Percentiles rank a stretch among this genome's conserved stretches.
Conservation (phyloP, 306 rosid species). For the Datisca glomerata region DNA sequence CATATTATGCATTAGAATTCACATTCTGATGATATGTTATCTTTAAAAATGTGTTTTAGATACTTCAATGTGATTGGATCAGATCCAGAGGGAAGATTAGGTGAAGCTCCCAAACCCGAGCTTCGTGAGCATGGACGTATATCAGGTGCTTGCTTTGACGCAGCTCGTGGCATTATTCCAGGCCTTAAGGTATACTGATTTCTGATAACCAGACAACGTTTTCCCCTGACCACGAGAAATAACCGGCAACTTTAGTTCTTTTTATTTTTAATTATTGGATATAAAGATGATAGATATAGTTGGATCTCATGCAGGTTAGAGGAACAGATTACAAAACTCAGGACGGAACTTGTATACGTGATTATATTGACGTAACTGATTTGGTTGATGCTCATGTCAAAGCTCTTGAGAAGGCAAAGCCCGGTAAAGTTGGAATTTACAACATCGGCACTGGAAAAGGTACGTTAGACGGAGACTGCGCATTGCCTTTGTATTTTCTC, state of each 20-base stretch:
- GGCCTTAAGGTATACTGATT: slow-evolving; percentile 51
- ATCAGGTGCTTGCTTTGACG: slow-evolving; percentile 93
- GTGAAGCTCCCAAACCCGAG: slow-evolving; percentile 93
- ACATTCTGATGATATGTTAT: not conserved
- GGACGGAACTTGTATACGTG: slow-evolving; percentile 87
- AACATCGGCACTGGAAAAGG: slow-evolving; percentile 97
- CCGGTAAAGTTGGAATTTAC: slow-evolving; percentile 75
- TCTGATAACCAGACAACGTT: too few relatives aligned
- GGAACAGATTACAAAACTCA: slow-evolving; percentile 72
- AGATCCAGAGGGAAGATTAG: slow-evolving; percentile 78
- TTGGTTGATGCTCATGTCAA: slow-evolving; percentile 95
- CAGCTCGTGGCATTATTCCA: slow-evolving; percentile 59
- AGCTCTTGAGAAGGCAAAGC: slow-evolving; percentile 65
- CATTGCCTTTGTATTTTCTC: too few relatives aligned
- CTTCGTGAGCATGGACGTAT: slow-evolving; percentile 83
- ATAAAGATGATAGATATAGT: too few relatives aligned
- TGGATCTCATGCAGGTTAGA: slow-evolving; percentile 45
- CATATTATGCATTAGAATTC: too few relatives aligned
- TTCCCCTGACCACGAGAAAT: too few relatives aligned
- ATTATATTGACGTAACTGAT: slow-evolving; percentile 88
- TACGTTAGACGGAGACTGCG: slow-evolving; percentile 17
- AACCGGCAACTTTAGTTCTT: too few relatives aligned
- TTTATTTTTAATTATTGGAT: too few relatives aligned
- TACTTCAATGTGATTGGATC: slow-evolving; percentile 94
- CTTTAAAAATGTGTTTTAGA: slow-evolving; percentile 22